These are phyloP conservation scores for Volvariella surrecta DNA, from an alignment of 1,284 basidiomycete genomes.

Conservation along the genomic window DNA sequence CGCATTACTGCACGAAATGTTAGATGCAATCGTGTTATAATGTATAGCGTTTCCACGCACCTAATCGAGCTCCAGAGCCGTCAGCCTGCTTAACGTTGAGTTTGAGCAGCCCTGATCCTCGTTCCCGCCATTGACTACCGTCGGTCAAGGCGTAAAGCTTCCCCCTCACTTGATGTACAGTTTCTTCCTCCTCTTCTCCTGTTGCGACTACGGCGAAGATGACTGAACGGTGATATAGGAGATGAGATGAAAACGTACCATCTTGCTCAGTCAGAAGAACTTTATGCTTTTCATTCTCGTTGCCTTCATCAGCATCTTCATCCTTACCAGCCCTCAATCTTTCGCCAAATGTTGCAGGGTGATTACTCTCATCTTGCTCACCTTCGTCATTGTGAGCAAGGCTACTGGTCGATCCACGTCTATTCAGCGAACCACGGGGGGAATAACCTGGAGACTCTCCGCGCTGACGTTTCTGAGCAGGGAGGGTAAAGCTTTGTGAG, in stretches of 20 bases:
- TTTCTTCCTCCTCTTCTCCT: slow-evolving; percentile 90
- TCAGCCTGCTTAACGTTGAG: slow-evolving; percentile 71
- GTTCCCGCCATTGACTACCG: slow-evolving; percentile 76
- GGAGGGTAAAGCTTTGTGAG: slow-evolving; percentile 40
- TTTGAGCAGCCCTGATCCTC: slow-evolving; percentile 77
- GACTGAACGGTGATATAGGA: slow-evolving; percentile 5
- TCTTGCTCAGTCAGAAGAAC: slow-evolving; percentile 58
- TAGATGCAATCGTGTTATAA: not conserved
- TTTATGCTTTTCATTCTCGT: slow-evolving; percentile 37
- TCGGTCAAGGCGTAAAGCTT: slow-evolving; percentile 74
- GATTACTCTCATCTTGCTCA: slow-evolving; percentile 32
- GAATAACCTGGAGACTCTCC: slow-evolving; percentile 39
- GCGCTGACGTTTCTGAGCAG: slow-evolving; percentile 41
- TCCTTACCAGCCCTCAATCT: slow-evolving; percentile 49
- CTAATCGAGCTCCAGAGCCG: slow-evolving; percentile 64
- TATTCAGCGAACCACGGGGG: slow-evolving; percentile 31
- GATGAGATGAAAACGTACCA: slow-evolving; percentile 28
- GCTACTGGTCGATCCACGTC: slow-evolving; percentile 16
- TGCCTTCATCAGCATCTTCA: slow-evolving; percentile 40
- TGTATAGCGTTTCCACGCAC: slow-evolving; percentile 31
- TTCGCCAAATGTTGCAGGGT: slow-evolving; percentile 46
- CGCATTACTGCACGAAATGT: slow-evolving; percentile 71
- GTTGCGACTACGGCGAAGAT: slow-evolving; percentile 66
- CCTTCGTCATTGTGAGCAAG: slow-evolving; percentile 16
- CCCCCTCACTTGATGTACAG: slow-evolving; percentile 75